Evolutionary conservation across 169 alveolate genomes (phyloP).

Genomic region (Plasmodium vivax): DNA sequence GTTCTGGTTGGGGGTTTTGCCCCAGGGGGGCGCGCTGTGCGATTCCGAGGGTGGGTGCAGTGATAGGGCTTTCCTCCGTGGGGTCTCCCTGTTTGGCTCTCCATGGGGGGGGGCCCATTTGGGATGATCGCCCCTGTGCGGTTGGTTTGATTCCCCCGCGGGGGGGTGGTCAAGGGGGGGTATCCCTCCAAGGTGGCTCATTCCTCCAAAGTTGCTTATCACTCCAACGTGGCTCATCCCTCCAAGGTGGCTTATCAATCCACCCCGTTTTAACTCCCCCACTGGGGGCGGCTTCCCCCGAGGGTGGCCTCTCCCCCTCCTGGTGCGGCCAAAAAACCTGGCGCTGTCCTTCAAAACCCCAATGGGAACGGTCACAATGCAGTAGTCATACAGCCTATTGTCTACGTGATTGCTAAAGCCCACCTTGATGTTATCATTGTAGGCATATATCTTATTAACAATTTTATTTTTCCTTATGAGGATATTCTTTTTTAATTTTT

Average conservation of each 20-base stretch:
- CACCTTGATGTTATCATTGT: slow-evolving; percentile 25
- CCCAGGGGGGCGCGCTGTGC: neutral
- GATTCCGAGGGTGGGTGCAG: neutral
- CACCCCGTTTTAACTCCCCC: neutral
- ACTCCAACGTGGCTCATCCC: neutral
- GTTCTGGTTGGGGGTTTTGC: neutral
- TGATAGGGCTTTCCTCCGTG: neutral
- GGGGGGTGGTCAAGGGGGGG: neutral
- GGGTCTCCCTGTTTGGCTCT: neutral
- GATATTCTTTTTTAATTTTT: slow-evolving; percentile 13
- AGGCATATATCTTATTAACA: slow-evolving; percentile 61
- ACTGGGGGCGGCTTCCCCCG: neutral
- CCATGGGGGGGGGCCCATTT: neutral
- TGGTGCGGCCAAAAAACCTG: neutral
- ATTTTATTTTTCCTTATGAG: slow-evolving; percentile 53
- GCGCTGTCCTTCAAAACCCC: slow-evolving; percentile 64
- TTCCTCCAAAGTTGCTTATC: neutral
- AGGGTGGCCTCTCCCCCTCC: neutral
- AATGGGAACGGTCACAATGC: slow-evolving; percentile 52
- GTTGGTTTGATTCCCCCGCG: neutral
- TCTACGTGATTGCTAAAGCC: slow-evolving; percentile 33
- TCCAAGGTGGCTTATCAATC: no score
- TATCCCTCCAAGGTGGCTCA: neutral
- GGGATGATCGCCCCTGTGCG: neutral
- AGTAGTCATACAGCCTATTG: slow-evolving; percentile 28